Base-by-base conservation (phyloP, 2,329 filamentous ascomycete genomes). In the Chalara sp. region DNA sequence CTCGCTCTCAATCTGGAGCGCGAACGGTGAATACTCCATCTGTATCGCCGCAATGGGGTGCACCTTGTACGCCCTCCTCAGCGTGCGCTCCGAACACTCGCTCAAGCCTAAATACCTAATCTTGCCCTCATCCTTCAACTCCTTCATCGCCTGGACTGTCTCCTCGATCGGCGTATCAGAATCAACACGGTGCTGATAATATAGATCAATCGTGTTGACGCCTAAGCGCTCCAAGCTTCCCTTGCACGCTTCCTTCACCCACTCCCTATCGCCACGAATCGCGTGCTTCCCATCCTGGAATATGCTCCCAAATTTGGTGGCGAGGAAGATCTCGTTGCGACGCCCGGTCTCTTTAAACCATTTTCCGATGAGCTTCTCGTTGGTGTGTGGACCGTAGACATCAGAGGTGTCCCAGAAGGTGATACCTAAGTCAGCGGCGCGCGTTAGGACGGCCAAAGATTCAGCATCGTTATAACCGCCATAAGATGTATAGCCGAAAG, bases 51-150 rank as follows among this genome's bases (percentile, higher is more conserved):
- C 61, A 54, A 81, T 68, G 39, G 72, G 75, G 47, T 69, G 68
- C 12, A 81, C 61, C 40, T 71, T 70, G 57, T 67, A 62, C 7
- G 74, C 77, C 6, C 77, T 72, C n/a, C 75, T 72, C 37, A 82
- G 66, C 0, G 76, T 75, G 4, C 66, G 61, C 3, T 74, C 71
- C 6, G 70, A 71, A 52, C 72, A 67, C 56, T 80, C 76, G 4
- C 70, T 78, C 5, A 83, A 58, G n/a, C 79, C 80, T 6, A 83
- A 64, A 61, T 79, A 67, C 49, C 72, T 74, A 62, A 81, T 76
- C 61, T 79, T 80, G 51, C 78, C 77, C 21, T 21, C 21, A 21
- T 21, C 21, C 21, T 21, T 21, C 21, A 21, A 21, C 21, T 21
- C 21, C 21, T 21, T 21, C 21, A 21, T 21, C 21, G 21, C 21